A percentile compares a stretch with the other conserved stretches of the same genome.
phyloP scores from a whole-genome alignment of 805 yeast species.

The Ogataea neopini region DNA sequence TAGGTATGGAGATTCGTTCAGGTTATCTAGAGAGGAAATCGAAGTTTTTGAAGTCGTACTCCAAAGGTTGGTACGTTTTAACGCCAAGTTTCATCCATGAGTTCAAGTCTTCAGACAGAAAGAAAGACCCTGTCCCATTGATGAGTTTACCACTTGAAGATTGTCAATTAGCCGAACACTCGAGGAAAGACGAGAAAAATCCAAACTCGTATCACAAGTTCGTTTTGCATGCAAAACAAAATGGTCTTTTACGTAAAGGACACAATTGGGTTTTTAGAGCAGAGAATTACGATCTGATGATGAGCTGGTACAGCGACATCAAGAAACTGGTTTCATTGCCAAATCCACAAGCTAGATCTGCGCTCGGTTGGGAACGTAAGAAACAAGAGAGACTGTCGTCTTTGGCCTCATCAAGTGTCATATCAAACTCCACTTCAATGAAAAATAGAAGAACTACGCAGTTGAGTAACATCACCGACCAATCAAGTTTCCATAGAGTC shows the following conservation, averaged over 20 bases:
- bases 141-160: slow-evolving; percentile 80
- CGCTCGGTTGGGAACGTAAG: slow-evolving; percentile 40
- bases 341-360: slow-evolving; percentile 59
- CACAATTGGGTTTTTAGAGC: slow-evolving; percentile 96
- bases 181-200: slow-evolving; percentile 62
- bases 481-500: slow-evolving; percentile 18
- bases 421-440: slow-evolving; percentile 25
- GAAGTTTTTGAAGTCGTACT: slow-evolving; percentile 87
- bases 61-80: slow-evolving; percentile 86
- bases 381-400: slow-evolving; percentile 27
- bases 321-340: slow-evolving; percentile 63
- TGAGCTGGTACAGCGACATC: slow-evolving; percentile 81
- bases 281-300: slow-evolving; percentile 78
- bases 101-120: slow-evolving; percentile 80
- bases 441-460: slow-evolving; percentile 20
- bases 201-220: slow-evolving; percentile 67
- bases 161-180: slow-evolving; percentile 81
- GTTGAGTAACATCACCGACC: slow-evolving; percentile 19
- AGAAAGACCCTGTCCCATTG: slow-evolving; percentile 76
- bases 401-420: slow-evolving; percentile 31
- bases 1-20: slow-evolving; percentile 66
- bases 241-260: slow-evolving; percentile 73
- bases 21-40: slow-evolving; percentile 89
- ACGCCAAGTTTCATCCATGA: slow-evolving; percentile 90
- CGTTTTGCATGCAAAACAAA: slow-evolving; percentile 72